Evolutionary conservation across 768 basidiomycete genomes (phyloP), one percentile per base, ranked within the genome.

Genomic region (Floccularia luteovirens): DNA sequence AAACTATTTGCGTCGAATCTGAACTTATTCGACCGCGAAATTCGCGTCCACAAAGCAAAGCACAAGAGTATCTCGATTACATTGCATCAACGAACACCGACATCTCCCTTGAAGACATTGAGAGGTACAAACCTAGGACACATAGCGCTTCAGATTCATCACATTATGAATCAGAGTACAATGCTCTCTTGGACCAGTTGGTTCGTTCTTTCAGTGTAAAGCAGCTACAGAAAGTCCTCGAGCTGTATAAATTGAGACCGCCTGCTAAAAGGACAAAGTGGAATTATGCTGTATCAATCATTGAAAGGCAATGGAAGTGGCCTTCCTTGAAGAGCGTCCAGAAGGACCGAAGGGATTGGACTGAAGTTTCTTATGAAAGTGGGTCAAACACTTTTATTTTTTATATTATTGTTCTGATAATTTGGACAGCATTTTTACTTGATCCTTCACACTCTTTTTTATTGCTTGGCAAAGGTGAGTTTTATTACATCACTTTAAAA

Each of bases 281-380:
- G 42, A 50, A 62, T 25, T 62, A 58, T 48, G 73, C 70, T 28
- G 63, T 63, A 32, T 60, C 65, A 35, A 76, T 87, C 44, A 68
- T 88, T 20, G 77, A 84, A 54, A 60, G 70, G 43, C 61, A 66
- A 41, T 90, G 86, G 86, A 64, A 63, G 20, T 87, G 82, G 82
- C 76, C 79, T 4, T 73, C 79, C 20, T 52, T 83, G 39, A 58
- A 63, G 32, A 66, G 70, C 22, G 62, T 82, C 4, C 65, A 72
- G 50, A 70, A 68, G 50, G 58, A 67, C 38, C 64, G 62, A 50
- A 63, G 63, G 33, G 75, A 77, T 36, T 60, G 59, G 55, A 77
- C 66, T 12, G 75, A 78, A 53, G 51, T 69, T 3, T 52, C 60
- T 14, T 55, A 60, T 28, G 59, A 67, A 53, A 58, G 80, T 79